Evolutionary conservation across 768 basidiomycete species (phyloP).

Genomic region (Boletus edulis): DNA sequence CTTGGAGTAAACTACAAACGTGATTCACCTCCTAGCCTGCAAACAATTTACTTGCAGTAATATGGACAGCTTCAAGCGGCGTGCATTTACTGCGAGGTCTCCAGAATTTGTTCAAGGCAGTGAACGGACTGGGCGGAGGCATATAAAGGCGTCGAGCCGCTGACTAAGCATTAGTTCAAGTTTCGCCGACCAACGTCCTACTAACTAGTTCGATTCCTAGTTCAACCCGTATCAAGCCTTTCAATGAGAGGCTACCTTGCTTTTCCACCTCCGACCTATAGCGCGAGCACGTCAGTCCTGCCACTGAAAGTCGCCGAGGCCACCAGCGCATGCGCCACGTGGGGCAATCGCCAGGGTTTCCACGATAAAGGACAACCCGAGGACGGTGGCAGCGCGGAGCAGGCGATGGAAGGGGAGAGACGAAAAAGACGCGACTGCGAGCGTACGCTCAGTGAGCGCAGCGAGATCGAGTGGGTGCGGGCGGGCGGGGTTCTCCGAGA

Average conservation of each 20-base stretch:
- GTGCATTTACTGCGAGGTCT: too few relatives aligned
- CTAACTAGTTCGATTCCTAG: too few relatives aligned
- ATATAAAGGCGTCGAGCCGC: too few relatives aligned
- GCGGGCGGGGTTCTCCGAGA: conserved; percentile 56
- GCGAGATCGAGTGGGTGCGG: conserved; percentile 60
- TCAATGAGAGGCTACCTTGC: conserved; percentile 27
- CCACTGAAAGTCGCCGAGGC: background rate
- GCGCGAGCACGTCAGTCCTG: background rate
- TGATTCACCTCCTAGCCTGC: too few relatives aligned
- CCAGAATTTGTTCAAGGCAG: too few relatives aligned
- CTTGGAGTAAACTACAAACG: too few relatives aligned
- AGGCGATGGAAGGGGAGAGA: conserved; percentile 15
- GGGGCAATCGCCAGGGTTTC: background rate
- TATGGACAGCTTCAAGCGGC: too few relatives aligned
- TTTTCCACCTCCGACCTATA: conserved; percentile 15
- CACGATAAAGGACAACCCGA: background rate
- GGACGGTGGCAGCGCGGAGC: background rate
- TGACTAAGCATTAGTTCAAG: too few relatives aligned
- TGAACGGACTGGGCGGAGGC: too few relatives aligned
- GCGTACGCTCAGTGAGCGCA: conserved; percentile 41
- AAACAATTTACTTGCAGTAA: too few relatives aligned
- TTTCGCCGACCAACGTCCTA: too few relatives aligned
- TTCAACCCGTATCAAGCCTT: too few relatives aligned
- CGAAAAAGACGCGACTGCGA: conserved; percentile 30
- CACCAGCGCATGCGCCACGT: background rate